These are phyloP conservation scores for Paramecium primaurelia DNA, from an alignment of 73 alveolate genomes.

Conservation along the genomic window DNA sequence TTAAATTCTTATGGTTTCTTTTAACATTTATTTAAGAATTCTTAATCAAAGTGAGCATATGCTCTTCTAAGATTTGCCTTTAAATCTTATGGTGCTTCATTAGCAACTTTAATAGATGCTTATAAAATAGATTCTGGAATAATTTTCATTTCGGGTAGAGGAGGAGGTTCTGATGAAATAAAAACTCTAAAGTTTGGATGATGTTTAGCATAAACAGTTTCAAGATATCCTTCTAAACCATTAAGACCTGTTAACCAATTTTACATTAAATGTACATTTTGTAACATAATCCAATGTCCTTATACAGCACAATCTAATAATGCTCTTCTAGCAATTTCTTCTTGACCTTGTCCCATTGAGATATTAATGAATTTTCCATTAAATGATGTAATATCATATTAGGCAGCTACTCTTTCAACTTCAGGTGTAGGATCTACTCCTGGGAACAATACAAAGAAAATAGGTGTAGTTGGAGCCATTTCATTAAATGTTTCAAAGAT, in stretches of 20 bases:
- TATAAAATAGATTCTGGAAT: constrained; percentile 98
- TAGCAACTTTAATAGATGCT: constrained; percentile 96
- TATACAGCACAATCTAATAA: constrained; percentile 91
- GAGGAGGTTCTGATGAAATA: constrained; percentile 99
- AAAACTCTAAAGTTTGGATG: constrained; percentile 98
- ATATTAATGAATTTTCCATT: constrained; percentile 96
- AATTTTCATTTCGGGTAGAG: constrained; percentile 91
- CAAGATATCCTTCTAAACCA: constrained; percentile 62
- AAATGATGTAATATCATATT: constrained; percentile 66
- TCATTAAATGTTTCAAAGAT: constrained; percentile 95
- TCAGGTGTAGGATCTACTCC: constrained; percentile 99
- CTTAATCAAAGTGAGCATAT: constrained; percentile 94
- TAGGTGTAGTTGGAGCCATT: constrained; percentile 91
- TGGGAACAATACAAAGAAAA: constrained; percentile 99
- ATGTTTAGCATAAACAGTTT: constrained; percentile 38
- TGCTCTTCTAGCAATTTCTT: constrained; percentile 96
- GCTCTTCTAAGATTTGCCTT: constrained; percentile 99
- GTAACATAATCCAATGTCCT: constrained; percentile 99
- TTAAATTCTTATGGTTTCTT: constrained; percentile 92
- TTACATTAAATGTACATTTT: constrained; percentile 99
- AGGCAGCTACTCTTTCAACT: constrained; percentile 93
- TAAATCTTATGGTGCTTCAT: constrained; percentile 99
- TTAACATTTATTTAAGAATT: constrained; percentile 75
- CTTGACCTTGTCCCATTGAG: constrained; percentile 99
- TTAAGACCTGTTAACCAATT: constrained; percentile 79